phyloP scores from a whole-genome alignment of 768 basidiomycete species.

The Russula vinacea region DNA sequence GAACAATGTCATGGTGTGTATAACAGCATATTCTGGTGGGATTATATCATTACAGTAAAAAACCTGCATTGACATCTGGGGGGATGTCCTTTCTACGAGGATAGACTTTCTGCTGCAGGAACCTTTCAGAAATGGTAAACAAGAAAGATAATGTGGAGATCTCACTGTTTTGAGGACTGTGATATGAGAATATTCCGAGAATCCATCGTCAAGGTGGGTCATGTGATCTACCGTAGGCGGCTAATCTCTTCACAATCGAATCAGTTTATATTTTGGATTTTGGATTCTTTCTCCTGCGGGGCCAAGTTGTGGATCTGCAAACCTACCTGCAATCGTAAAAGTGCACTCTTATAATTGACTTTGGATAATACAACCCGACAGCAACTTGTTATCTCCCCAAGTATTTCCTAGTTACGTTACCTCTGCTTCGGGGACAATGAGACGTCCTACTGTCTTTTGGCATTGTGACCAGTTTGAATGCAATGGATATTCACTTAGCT shows the following conservation, averaged over 20 bases:
- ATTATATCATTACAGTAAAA: too few relatives aligned
- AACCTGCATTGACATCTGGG: too few relatives aligned
- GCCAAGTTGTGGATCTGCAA: too few relatives aligned
- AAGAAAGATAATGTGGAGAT: not conserved
- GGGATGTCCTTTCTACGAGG: too few relatives aligned
- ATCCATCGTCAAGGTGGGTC: slow-evolving; percentile 18
- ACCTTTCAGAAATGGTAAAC: not conserved
- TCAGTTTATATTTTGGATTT: too few relatives aligned
- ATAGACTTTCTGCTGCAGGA: slow-evolving; percentile 54
- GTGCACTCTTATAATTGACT: not conserved
- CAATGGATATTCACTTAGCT: not conserved
- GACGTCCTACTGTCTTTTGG: not conserved
- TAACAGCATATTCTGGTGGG: too few relatives aligned
- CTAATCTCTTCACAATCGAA: too few relatives aligned
- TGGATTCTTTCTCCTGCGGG: too few relatives aligned
- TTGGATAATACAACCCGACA: not conserved
- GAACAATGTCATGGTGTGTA: too few relatives aligned
- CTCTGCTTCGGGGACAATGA: not conserved
- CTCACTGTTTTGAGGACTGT: slow-evolving; percentile 28
- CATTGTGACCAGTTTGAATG: not conserved
- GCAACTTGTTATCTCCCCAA: not conserved
- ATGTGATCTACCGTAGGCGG: not conserved
- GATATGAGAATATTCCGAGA: slow-evolving; percentile 29
- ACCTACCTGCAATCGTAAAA: too few relatives aligned
- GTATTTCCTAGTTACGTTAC: not conserved